phyloP scores from a whole-genome alignment of 805 yeast species.

The Pichia membranifaciens region DNA sequence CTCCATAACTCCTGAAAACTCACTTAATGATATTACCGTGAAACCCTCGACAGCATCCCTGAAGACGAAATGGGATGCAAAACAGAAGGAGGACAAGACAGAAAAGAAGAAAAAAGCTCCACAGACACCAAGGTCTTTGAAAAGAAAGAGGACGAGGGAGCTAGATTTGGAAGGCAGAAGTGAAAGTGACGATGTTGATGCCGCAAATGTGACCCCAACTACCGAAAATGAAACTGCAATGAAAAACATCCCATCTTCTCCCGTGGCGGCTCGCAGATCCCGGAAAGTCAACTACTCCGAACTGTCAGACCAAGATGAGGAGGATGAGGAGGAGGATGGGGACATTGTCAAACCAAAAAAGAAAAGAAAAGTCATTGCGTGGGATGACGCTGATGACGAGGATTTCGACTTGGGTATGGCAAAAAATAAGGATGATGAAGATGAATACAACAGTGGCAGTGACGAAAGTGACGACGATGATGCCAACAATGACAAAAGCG shows the following conservation, averaged over 20 bases:
- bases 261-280: constrained; percentile 17
- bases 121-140: constrained; percentile 15
- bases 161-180: neutral
- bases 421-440: constrained; percentile 17
- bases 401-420: constrained; percentile 16
- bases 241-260: constrained; percentile 19
- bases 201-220: neutral
- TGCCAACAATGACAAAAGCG: neutral
- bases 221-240: neutral
- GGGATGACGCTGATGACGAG: constrained; percentile 21
- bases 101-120: neutral
- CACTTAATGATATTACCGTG: constrained; percentile 15
- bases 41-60: neutral
- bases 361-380: constrained; percentile 13
- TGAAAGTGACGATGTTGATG: neutral
- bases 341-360: constrained; percentile 6
- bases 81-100: neutral
- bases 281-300: constrained; percentile 15
- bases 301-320: constrained; percentile 19
- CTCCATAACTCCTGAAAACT: constrained; percentile 24
- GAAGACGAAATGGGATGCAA: neutral
- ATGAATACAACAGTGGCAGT: constrained; percentile 3
- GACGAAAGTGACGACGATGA: constrained; percentile 17
- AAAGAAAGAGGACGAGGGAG: neutral
- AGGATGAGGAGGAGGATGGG: constrained; percentile 18